phyloP scores from a whole-genome alignment of 805 yeast species.

The Cyberlindnera nakhonratchasimensis region DNA sequence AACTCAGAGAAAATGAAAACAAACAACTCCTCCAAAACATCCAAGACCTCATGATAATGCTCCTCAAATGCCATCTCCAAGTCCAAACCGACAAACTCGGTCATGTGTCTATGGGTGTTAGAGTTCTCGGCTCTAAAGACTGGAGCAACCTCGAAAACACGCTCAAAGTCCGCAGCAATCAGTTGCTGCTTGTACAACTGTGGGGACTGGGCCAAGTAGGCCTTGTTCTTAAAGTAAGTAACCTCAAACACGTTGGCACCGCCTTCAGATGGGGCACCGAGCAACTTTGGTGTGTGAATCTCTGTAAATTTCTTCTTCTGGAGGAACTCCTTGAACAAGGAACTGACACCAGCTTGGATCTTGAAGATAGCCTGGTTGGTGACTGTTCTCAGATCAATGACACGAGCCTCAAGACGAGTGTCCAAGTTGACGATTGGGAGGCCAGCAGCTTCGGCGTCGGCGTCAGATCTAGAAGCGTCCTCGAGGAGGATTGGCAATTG shows the following conservation, averaged over 20 bases:
- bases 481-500: slow-evolving; percentile 92
- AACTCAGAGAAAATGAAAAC: slow-evolving; percentile 85
- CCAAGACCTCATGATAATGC: slow-evolving; percentile 90
- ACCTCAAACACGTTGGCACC: slow-evolving; percentile 97
- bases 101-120: slow-evolving; percentile 98
- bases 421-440: slow-evolving; percentile 94
- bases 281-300: slow-evolving; percentile 92
- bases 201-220: slow-evolving; percentile 96
- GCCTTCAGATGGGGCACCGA: slow-evolving; percentile 96
- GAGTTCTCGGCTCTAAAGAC: slow-evolving; percentile 99
- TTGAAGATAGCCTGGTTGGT: slow-evolving; percentile 97
- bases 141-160: slow-evolving; percentile 94
- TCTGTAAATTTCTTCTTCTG: slow-evolving; percentile 68
- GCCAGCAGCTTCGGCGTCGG: slow-evolving; percentile 87
- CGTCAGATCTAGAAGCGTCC: slow-evolving; percentile 94
- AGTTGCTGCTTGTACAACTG: slow-evolving; percentile 97
- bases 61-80: slow-evolving; percentile 98
- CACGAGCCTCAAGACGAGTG: slow-evolving; percentile 92
- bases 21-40: slow-evolving; percentile 64
- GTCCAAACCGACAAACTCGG: slow-evolving; percentile 97
- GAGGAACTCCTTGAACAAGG: slow-evolving; percentile 86
- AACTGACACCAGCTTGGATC: slow-evolving; percentile 86
- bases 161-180: slow-evolving; percentile 96
- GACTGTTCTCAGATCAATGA: slow-evolving; percentile 92
- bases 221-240: slow-evolving; percentile 86